Conservation (phyloP, 2,329 filamentous ascomycete genomes). For the Aspergillus flavus region DNA sequence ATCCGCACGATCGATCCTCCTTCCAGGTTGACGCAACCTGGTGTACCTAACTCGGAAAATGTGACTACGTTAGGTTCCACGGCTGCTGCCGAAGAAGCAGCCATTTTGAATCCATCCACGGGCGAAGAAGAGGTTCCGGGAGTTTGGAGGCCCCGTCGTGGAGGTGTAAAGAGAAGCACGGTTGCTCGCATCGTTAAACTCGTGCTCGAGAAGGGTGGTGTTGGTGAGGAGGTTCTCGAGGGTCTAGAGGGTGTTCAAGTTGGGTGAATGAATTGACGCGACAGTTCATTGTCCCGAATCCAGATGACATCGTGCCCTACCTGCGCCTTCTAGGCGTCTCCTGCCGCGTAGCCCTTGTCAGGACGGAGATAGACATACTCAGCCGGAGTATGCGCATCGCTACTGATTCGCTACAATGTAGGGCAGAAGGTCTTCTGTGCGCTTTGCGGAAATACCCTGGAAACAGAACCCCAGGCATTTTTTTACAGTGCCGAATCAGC, state of each 20-base stretch:
- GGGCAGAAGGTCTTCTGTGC: background rate
- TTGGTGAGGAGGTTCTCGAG: slow-evolving; percentile 83
- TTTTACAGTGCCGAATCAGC: background rate
- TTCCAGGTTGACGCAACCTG: slow-evolving; percentile 70
- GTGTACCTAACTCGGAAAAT: slow-evolving; percentile 67
- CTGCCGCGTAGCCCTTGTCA: background rate
- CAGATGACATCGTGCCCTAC: background rate
- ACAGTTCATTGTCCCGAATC: slow-evolving; percentile 1
- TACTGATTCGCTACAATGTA: background rate
- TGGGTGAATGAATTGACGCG: slow-evolving; percentile 42
- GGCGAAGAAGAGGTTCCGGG: slow-evolving; percentile 63
- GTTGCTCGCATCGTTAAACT: slow-evolving; percentile 75
- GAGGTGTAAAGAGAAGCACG: slow-evolving; percentile 75
- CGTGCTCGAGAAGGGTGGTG: slow-evolving; percentile 74
- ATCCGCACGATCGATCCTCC: slow-evolving; percentile 76
- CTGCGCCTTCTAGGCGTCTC: background rate
- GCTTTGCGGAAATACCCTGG: background rate
- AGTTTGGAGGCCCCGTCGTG: slow-evolving; percentile 84
- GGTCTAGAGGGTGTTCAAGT: slow-evolving; percentile 72
- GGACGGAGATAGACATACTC: background rate
- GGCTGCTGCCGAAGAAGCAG: slow-evolving; percentile 45
- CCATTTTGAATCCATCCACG: slow-evolving; percentile 50
- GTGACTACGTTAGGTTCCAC: slow-evolving; percentile 51
- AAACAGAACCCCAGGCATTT: background rate
- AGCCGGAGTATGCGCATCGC: background rate